Percentiles rank a stretch among this genome's conserved stretches.
Evolutionary conservation across 2,329 filamentous ascomycete genomes (phyloP).

Genomic region (Stemphylium vesicarium): DNA sequence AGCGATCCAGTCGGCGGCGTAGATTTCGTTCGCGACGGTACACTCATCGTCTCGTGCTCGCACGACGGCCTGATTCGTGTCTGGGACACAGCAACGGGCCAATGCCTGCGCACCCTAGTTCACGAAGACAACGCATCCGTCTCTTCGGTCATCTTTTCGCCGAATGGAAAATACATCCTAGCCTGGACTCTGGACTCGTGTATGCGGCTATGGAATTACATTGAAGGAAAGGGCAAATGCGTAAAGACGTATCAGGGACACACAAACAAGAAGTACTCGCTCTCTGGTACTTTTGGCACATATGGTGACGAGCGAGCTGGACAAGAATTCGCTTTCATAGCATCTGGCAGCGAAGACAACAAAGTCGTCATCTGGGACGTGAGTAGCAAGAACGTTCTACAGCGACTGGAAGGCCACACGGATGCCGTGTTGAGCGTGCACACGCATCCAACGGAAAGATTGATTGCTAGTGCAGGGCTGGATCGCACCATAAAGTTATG

Average conservation of each 20-base stretch:
- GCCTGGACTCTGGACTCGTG: constrained; percentile 91
- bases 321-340: constrained; percentile 66
- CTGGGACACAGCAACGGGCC: constrained; percentile 94
- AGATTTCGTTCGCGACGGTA: constrained; percentile 91
- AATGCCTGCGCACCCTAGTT: constrained; percentile 92
- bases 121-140: constrained; percentile 96
- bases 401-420: constrained; percentile 64
- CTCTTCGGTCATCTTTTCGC: constrained; percentile 86
- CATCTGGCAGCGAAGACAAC: constrained; percentile 87
- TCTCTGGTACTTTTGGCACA: constrained; percentile 83
- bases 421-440: constrained; percentile 67
- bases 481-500: constrained; percentile 69
- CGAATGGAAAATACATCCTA: constrained; percentile 91
- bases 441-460: constrained; percentile 60
- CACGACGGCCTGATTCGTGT: constrained; percentile 80
- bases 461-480: constrained; percentile 67
- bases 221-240: constrained; percentile 83
- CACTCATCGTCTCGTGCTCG: constrained; percentile 87
- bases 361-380: constrained; percentile 90
- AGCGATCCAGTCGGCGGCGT: constrained; percentile 94
- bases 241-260: constrained; percentile 98
- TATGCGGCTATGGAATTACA: constrained; percentile 93
- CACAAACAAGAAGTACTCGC: constrained; percentile 79
- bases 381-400: constrained; percentile 79
- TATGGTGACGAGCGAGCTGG: constrained; percentile 52